A percentile compares a stretch with the other conserved stretches of the same genome.
phyloP scores from a whole-genome alignment of 2,329 filamentous ascomycete species.

The Talaromyces sp. region DNA sequence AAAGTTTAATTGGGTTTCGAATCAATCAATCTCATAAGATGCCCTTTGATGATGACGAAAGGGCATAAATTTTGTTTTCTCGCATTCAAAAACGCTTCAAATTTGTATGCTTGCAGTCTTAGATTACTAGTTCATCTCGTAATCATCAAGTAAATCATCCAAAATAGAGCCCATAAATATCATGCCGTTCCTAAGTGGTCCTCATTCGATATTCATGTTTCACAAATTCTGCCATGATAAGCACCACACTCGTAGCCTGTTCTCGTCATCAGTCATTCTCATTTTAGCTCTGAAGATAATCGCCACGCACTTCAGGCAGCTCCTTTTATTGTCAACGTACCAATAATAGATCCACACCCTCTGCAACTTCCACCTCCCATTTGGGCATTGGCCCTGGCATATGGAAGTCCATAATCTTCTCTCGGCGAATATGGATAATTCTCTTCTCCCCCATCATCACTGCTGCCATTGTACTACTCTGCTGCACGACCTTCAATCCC shows the following conservation, averaged over 20 bases:
- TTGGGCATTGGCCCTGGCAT: constrained; percentile 12
- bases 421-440: constrained; percentile 21
- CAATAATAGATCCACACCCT: constrained; percentile 27
- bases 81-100: background rate
- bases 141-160: background rate
- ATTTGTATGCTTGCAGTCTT: background rate
- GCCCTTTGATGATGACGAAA: background rate
- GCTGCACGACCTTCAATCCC: constrained; percentile 19
- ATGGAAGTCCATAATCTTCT: constrained; percentile 17
- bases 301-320: background rate
- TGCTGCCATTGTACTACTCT: constrained; percentile 7
- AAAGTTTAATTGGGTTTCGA: constrained; percentile 13
- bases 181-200: background rate
- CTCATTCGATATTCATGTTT: constrained; percentile 16
- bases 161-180: background rate
- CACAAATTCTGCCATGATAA: constrained; percentile 24
- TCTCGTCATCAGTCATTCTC: background rate
- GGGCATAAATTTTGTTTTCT: background rate
- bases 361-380: constrained; percentile 27
- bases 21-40: constrained; percentile 7
- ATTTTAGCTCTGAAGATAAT: too few relatives aligned
- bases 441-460: constrained; percentile 24
- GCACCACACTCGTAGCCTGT: constrained; percentile 24
- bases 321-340: constrained; percentile 22
- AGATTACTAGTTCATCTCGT: background rate